phyloP scores from a whole-genome alignment of 2,329 filamentous ascomycete species.

The Zelopaecilomyces penicillatus region DNA sequence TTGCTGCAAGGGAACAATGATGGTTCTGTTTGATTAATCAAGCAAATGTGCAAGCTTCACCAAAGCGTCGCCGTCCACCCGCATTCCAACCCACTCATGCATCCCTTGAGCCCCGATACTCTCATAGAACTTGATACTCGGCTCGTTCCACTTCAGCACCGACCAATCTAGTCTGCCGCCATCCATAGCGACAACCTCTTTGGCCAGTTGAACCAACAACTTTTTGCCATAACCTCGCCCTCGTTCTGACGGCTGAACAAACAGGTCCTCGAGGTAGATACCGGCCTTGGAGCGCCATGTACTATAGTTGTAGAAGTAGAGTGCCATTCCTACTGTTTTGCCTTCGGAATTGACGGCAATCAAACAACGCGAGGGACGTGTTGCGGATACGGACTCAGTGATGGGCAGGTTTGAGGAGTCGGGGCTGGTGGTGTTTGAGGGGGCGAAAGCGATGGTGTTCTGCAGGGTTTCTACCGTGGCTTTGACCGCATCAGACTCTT shows the following conservation, averaged over 20 bases:
- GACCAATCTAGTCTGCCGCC: constrained; percentile 81
- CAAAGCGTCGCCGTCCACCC: constrained; percentile 61
- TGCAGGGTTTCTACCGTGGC: constrained; percentile 69
- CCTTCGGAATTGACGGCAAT: constrained; percentile 48
- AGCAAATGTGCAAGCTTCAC: constrained; percentile 46
- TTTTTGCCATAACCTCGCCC: constrained; percentile 72
- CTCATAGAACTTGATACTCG: constrained; percentile 81
- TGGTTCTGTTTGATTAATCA: constrained; percentile 15
- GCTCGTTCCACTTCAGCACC: constrained; percentile 88
- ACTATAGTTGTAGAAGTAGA: constrained; percentile 94
- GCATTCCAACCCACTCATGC: constrained; percentile 67
- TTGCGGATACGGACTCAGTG: constrained; percentile 46
- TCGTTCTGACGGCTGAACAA: constrained; percentile 61
- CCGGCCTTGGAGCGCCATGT: constrained; percentile 85
- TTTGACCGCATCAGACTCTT: constrained; percentile 63
- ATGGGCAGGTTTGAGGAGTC: constrained; percentile 27
- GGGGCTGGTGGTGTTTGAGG: constrained; percentile 37
- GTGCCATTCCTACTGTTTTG: constrained; percentile 62
- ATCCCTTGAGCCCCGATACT: constrained; percentile 57
- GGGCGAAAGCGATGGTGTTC: constrained; percentile 70
- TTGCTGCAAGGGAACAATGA: not conserved
- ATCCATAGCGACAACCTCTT: constrained; percentile 62
- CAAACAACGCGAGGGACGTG: constrained; percentile 66
- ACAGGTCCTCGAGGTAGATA: constrained; percentile 92
- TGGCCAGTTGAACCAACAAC: constrained; percentile 68